phyloP scores from a whole-genome alignment of 2,329 filamentous ascomycete species.

The Monosporascus sp. region DNA sequence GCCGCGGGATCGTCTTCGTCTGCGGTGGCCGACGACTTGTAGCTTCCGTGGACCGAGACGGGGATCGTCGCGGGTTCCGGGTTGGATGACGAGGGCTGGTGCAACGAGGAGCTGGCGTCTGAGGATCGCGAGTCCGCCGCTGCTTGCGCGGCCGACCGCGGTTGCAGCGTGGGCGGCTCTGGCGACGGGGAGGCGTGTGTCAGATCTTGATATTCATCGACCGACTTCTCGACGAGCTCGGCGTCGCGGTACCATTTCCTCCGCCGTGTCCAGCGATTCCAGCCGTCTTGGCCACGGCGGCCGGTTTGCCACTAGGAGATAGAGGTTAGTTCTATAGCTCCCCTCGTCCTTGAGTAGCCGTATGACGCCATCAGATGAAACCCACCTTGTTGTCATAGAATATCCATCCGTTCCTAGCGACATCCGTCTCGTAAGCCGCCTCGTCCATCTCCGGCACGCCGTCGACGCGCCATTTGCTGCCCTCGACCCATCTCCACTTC shows the following conservation, averaged over 20 bases:
- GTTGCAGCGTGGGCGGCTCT: constrained; percentile 21
- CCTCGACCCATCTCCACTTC: constrained; percentile 75
- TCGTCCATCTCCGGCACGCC: constrained; percentile 53
- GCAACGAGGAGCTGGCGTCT: constrained; percentile 6
- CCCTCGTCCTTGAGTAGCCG: no score
- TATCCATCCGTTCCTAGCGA: constrained; percentile 78
- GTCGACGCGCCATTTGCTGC: constrained; percentile 82
- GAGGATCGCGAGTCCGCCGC: no score
- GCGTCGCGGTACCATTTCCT: constrained; percentile 96
- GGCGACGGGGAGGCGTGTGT: constrained; percentile 30
- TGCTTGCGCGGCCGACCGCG: constrained; percentile 10
- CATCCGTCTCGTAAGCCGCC: constrained; percentile 49
- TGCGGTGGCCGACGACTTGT: constrained; percentile 1
- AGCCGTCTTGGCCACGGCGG: constrained; percentile 78
- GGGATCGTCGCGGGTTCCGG: constrained; percentile 8
- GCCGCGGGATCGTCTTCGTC: neutral
- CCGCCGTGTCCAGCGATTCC: constrained; percentile 88
- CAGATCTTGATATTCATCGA: constrained; percentile 28
- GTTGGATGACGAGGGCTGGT: constrained; percentile 6
- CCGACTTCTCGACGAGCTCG: constrained; percentile 74
- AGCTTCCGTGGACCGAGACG: constrained; percentile 5
- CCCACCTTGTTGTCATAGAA: constrained; percentile 95
- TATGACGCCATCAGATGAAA: neutral
- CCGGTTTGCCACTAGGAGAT: constrained; percentile 75
- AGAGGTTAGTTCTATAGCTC: neutral